Conservation (phyloP, 768 basidiomycete species). For the Leccinum sublutescens region DNA sequence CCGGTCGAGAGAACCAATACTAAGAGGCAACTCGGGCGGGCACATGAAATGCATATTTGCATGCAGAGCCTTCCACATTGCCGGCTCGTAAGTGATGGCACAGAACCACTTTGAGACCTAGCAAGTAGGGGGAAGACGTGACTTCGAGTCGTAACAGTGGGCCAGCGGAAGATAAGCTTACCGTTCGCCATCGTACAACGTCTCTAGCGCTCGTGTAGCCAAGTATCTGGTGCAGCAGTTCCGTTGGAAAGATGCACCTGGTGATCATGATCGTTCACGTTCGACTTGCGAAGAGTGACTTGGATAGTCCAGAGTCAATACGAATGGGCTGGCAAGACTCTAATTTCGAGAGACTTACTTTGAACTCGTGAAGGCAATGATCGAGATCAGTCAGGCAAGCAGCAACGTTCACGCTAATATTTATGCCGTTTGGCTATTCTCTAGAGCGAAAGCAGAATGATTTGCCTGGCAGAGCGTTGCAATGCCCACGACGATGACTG, state of each 20-base stretch:
- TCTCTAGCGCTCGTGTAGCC: neutral
- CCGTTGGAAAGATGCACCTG: neutral
- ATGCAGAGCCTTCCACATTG: neutral
- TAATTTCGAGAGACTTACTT: no score
- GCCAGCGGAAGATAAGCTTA: neutral
- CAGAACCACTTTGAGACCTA: neutral
- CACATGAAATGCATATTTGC: neutral
- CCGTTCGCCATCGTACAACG: neutral
- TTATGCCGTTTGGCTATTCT: no score
- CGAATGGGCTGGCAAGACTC: no score
- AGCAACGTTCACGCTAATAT: no score
- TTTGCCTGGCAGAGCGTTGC: no score
- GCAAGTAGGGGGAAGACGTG: neutral
- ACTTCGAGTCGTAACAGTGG: neutral
- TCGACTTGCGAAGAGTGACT: neutral
- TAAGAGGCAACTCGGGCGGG: neutral
- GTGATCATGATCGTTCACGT: neutral
- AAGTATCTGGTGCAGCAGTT: neutral
- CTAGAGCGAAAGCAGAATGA: no score
- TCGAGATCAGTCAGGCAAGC: no score
- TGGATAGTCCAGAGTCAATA: no score
- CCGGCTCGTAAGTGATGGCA: neutral
- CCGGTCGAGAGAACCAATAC: neutral
- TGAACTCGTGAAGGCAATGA: no score
- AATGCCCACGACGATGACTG: no score